Conservation (phyloP, 805 yeast genomes). For the Candida maesae region DNA sequence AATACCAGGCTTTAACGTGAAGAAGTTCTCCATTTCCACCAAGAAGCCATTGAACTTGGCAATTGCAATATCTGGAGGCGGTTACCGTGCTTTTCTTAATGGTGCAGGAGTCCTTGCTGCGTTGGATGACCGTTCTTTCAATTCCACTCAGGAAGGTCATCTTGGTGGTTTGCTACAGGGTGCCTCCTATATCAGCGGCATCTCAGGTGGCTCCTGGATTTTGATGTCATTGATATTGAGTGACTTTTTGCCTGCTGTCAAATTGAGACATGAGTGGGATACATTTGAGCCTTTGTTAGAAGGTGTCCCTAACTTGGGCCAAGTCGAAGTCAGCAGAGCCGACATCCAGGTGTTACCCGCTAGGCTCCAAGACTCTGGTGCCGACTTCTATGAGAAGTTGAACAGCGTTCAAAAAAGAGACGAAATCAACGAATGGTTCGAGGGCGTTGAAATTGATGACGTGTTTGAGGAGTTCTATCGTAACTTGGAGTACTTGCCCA, state of each 20-base stretch:
- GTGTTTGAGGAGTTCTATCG: constrained; percentile 24
- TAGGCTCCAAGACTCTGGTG: constrained; percentile 19
- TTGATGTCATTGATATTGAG: constrained; percentile 36
- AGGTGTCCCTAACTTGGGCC: constrained; percentile 55
- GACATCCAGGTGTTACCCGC: constrained; percentile 27
- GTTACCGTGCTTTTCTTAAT: constrained; percentile 80
- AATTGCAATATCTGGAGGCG: constrained; percentile 78
- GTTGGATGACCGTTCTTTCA: constrained; percentile 65
- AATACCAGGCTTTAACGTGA: constrained; percentile 33
- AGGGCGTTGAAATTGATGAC: constrained; percentile 7
- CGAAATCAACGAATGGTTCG: constrained; percentile 5
- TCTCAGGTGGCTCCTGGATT: constrained; percentile 86
- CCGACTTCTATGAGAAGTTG: constrained; percentile 24
- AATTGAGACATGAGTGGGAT: constrained; percentile 37
- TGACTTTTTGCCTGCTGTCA: constrained; percentile 36
- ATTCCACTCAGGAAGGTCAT: constrained; percentile 47
- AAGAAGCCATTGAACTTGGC: constrained; percentile 42
- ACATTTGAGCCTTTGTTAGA: constrained; percentile 45
- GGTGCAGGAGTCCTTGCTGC: constrained; percentile 87
- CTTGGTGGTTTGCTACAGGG: constrained; percentile 74
- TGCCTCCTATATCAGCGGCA: constrained; percentile 67
- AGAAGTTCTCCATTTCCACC: constrained; percentile 21
- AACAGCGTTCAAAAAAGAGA: constrained; percentile 14
- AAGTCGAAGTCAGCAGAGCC: constrained; percentile 28
- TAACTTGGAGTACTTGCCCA: constrained; percentile 16